Percentiles rank a stretch among this genome's conserved stretches.
Evolutionary conservation across 495 filamentous ascomycete genomes (phyloP).

Genomic region (Xylaria curta): DNA sequence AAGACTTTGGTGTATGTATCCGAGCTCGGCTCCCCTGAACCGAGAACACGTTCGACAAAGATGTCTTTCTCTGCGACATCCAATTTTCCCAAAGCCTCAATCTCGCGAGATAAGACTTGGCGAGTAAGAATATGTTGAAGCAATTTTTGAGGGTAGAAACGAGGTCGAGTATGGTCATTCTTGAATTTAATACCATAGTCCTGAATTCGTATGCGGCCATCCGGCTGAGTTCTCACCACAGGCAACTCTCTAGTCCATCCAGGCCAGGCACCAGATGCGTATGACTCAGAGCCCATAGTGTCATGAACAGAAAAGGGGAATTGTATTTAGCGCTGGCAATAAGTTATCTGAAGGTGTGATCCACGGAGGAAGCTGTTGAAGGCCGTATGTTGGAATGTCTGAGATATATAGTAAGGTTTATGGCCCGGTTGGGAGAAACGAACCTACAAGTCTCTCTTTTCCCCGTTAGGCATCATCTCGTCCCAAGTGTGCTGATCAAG

Average conservation of each 20-base stretch:
- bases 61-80: neutral
- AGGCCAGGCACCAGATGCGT: neutral
- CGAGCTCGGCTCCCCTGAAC: neutral
- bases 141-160: neutral
- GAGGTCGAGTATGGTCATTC: neutral
- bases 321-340: neutral
- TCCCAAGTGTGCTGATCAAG: neutral
- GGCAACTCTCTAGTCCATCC: neutral
- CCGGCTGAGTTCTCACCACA: neutral
- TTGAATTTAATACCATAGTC: neutral
- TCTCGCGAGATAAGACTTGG: neutral
- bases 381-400: neutral
- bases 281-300: neutral
- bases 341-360: neutral
- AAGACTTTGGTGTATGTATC: neutral
- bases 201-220: neutral
- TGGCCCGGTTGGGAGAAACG: too few species aligned
- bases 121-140: neutral
- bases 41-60: neutral
- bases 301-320: neutral
- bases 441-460: too few species aligned
- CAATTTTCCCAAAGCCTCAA: neutral
- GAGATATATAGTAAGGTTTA: neutral
- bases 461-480: neutral
- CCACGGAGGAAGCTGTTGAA: neutral